Evolutionary conservation across 2,329 filamentous ascomycete species (phyloP), one percentile per base, ranked within the genome.

Genomic region (Fusarium tjaetaba): DNA sequence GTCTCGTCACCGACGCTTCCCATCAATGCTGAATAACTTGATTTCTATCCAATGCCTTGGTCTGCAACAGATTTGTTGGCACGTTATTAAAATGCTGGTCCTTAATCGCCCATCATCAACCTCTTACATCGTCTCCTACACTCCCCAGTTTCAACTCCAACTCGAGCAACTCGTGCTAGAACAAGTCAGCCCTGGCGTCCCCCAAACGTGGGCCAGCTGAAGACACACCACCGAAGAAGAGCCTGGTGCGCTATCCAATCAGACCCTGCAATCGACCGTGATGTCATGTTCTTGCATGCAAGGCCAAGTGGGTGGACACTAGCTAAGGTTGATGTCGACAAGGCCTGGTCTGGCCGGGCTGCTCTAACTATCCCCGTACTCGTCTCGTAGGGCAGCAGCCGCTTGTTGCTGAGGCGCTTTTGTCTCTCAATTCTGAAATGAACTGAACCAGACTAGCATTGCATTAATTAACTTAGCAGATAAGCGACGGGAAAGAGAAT

Each of bases 161-260:
- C 38, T 58, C 20, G 34, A 48, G 49, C 52, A 53, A 46, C 41
- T 62, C 57, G 45, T 70, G 26, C 65, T 58, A 57, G 66, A 69
- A 64, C 71, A 65, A 74, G 60, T 72, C 71, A 74, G 71, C 71
- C 71, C 62, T 72, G 68, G 71, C 70, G 67, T 62, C 56, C 64
- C 51, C 71, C 56, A 57, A 68, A 68, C 69, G 70, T 66, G 65
- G 65, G 43, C 66, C 72, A 74, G 72, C 72, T 75, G 73, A 73
- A 75, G 64, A 53, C 73, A 63, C 69, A 73, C 69, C 72, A 75
- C 73, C 73, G 73, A 75, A 38, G 63, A 74, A 75, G 70, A 76
- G 67, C 73, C 73, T 63, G 62, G 52, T 60, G 45, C 36, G 32
- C 49, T 46, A 43, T 36, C 72, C 73, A 75, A 75, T 75, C 67